phyloP scores from a whole-genome alignment of 805 yeast species.

The Yarrowia keelungensis region DNA sequence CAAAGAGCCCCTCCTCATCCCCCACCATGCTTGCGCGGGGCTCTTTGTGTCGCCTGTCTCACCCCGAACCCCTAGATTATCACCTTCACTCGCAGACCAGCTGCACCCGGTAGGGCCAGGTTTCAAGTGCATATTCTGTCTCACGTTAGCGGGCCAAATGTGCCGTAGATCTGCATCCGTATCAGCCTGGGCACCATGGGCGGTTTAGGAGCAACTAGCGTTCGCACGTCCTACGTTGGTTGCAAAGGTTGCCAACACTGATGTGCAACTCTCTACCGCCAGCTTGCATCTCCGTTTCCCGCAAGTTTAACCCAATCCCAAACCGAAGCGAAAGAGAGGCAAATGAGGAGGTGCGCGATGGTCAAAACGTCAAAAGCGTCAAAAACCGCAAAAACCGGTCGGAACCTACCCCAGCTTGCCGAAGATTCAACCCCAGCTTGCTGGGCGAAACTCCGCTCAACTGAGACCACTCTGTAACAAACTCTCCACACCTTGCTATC shows the following conservation, averaged over 20 bases:
- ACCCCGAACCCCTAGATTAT: not conserved
- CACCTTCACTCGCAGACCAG: not conserved
- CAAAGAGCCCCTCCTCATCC: not conserved
- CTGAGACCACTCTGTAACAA: constrained; percentile 3
- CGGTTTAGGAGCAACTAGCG: constrained; percentile 23
- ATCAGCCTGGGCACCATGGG: not conserved
- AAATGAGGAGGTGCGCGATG: no score
- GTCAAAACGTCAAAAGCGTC: no score
- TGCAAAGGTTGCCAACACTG: not conserved
- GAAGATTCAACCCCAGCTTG: no score
- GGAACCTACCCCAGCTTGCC: no score
- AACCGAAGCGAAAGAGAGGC: not conserved
- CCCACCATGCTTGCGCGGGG: constrained; percentile 6
- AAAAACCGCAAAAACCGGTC: no score
- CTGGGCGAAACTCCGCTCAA: no score
- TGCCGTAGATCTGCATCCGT: constrained; percentile 14
- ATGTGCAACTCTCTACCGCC: not conserved
- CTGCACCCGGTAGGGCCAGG: constrained; percentile 16
- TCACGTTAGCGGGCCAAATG: constrained; percentile 18
- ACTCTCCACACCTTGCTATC: constrained; percentile 3
- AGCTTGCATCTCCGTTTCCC: constrained; percentile 18
- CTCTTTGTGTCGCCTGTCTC: constrained; percentile 7
- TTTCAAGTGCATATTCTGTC: constrained; percentile 13
- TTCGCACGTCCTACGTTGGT: not conserved
- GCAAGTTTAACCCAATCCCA: constrained; percentile 19